These are phyloP conservation scores for Piper betle DNA, from an alignment of 164 flowering plant genomes.

Conservation along the genomic window DNA sequence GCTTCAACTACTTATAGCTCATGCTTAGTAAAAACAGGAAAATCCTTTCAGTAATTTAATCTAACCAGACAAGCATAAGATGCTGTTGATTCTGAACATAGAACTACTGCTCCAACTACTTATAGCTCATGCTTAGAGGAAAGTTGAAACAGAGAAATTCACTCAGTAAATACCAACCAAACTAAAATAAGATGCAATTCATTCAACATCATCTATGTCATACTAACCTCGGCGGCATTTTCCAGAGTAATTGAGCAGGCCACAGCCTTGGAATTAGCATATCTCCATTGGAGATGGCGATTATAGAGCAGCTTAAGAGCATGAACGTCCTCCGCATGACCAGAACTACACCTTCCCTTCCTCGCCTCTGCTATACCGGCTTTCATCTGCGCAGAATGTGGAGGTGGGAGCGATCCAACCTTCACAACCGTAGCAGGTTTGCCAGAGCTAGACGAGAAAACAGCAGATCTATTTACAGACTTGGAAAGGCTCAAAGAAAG, in stretches of 20 bases:
- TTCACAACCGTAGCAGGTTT: conserved; percentile 2
- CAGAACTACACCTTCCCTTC: conserved; percentile 24
- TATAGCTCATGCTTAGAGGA: no score
- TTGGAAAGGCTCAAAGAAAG: conserved; percentile 10
- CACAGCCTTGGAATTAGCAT: conserved; percentile 60
- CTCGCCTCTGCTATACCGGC: conserved; percentile 14
- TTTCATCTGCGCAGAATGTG: conserved; percentile 13
- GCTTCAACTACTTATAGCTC: not conserved
- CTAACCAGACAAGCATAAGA: no score
- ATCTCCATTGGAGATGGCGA: conserved; percentile 62
- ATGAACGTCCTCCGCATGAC: conserved; percentile 40
- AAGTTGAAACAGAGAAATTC: no score
- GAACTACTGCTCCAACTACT: no score
- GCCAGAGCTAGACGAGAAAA: conserved; percentile 5
- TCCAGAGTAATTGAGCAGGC: conserved; percentile 30
- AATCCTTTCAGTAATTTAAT: no score
- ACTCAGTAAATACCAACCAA: no score
- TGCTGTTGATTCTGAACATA: no score
- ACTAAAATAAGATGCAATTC: no score
- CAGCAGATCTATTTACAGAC: conserved; percentile 7
- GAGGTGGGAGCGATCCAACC: conserved; percentile 14
- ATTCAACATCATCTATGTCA: no score
- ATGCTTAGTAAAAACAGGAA: no score
- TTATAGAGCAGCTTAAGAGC: conserved; percentile 48
- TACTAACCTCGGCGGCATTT: conserved; percentile 44